A percentile compares a stretch with the other conserved stretches of the same genome.
Evolutionary conservation across 345 rosid genomes (phyloP).

Genomic region (Hypericum androsaemum): DNA sequence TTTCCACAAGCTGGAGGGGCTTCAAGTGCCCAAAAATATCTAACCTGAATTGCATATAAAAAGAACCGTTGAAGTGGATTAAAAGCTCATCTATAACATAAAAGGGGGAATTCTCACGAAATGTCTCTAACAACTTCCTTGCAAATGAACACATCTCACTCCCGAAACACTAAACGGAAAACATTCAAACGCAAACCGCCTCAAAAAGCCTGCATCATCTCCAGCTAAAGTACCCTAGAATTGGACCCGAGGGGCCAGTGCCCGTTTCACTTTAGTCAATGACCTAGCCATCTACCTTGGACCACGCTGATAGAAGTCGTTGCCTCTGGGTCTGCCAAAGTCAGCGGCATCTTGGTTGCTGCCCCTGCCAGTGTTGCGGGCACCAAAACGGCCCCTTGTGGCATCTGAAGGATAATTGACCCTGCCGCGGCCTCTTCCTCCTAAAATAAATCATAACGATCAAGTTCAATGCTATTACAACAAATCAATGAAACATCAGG

Average conservation of each 20-base stretch:
- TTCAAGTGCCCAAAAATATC: too few species aligned
- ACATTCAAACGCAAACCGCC: too few species aligned
- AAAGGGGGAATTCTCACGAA: too few species aligned
- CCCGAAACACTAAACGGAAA: too few species aligned
- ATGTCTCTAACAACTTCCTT: too few species aligned
- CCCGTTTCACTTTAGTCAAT: neutral
- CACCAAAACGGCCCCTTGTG: conserved; percentile 46
- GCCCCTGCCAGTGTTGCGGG: conserved; percentile 55
- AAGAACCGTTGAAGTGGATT: too few species aligned
- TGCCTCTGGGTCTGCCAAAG: conserved; percentile 55
- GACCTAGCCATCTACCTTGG: conserved; percentile 22
- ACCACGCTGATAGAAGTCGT: conserved; percentile 56
- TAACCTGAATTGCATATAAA: too few species aligned
- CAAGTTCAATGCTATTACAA: neutral
- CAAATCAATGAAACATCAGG: too few species aligned
- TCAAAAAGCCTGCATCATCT: too few species aligned
- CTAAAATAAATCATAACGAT: conserved; percentile 11
- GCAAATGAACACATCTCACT: too few species aligned
- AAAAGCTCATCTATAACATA: too few species aligned
- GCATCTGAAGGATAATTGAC: conserved; percentile 57
- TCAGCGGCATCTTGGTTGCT: conserved; percentile 53
- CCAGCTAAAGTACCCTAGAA: conserved; percentile 9
- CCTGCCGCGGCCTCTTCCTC: conserved; percentile 77
- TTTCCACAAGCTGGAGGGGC: too few species aligned
- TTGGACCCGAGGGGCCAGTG: conserved; percentile 8